Conservation (phyloP, 176 grass and related monocot species). For the Carex cristatella region DNA sequence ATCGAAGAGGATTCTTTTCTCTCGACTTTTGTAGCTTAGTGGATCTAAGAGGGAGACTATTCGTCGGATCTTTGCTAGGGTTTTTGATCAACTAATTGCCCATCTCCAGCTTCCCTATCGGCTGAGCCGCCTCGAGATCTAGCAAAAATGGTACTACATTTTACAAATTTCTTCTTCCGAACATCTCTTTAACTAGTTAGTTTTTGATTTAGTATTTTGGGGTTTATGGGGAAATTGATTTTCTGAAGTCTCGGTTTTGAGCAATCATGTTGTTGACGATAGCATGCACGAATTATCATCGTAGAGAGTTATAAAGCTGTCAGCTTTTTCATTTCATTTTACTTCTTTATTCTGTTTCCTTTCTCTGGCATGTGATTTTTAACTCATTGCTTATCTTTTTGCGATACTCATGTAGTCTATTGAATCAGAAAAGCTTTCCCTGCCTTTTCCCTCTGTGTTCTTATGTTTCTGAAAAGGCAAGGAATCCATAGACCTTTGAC, state of each 20-base stretch:
- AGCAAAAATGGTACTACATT: slow-evolving; percentile 24
- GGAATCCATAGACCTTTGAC: background rate
- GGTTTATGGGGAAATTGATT: slow-evolving; percentile 21
- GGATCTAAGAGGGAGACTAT: background rate
- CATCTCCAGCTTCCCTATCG: background rate
- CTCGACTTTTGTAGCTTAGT: background rate
- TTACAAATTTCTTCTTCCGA: background rate
- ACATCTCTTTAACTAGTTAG: background rate
- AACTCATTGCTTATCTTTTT: slow-evolving; percentile 15
- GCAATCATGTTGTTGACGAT: slow-evolving; percentile 37
- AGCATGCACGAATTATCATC: slow-evolving; percentile 8
- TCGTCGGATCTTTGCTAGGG: slow-evolving; percentile 18
- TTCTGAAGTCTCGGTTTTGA: slow-evolving; percentile 24
- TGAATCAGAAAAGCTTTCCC: slow-evolving; percentile 14
- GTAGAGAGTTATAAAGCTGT: background rate
- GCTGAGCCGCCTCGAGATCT: slow-evolving; percentile 32
- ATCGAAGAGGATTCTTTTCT: background rate
- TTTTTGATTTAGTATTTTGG: slow-evolving; percentile 27
- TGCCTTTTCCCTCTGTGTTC: background rate
- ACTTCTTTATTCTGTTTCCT: slow-evolving; percentile 8
- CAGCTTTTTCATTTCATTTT: slow-evolving; percentile 23
- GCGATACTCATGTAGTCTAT: background rate
- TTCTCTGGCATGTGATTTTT: background rate
- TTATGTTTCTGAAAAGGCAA: slow-evolving; percentile 3
- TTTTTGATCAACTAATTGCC: slow-evolving; percentile 8